Evolutionary conservation across 2,329 filamentous ascomycete genomes (phyloP).

Genomic region (Sclerotinia sclerotiorum): DNA sequence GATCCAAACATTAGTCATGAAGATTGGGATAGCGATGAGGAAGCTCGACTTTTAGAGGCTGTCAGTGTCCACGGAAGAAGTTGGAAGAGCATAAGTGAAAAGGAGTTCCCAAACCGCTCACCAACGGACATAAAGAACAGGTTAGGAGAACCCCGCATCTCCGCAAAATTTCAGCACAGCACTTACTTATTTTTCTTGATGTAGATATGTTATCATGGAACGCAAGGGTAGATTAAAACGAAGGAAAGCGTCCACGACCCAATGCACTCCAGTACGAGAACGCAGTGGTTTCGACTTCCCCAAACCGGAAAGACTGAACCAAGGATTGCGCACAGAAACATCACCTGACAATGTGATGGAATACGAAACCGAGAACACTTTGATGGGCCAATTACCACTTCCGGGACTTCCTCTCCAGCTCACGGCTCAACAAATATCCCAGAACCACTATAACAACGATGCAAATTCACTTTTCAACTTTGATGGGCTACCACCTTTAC

Average conservation of each 20-base stretch:
- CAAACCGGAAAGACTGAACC: constrained; percentile 11
- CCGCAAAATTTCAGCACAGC: neutral
- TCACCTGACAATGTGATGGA: constrained; percentile 15
- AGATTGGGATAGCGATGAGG: constrained; percentile 14
- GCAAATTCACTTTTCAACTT: constrained; percentile 12
- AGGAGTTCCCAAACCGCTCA: constrained; percentile 17
- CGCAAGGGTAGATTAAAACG: constrained; percentile 16
- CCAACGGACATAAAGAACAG: constrained; percentile 20
- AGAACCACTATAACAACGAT: constrained; percentile 8
- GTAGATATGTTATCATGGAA: constrained; percentile 20
- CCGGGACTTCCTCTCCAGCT: constrained; percentile 7
- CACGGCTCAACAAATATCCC: constrained; percentile 3
- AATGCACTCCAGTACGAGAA: constrained; percentile 12
- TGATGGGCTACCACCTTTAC: constrained; percentile 13
- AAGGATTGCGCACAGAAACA: constrained; percentile 4
- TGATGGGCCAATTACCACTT: constrained; percentile 12
- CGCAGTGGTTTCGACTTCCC: neutral
- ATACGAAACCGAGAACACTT: constrained; percentile 14
- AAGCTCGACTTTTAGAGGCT: constrained; percentile 19
- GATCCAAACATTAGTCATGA: constrained; percentile 19
- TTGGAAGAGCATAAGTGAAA: constrained; percentile 21
- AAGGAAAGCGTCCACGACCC: constrained; percentile 5
- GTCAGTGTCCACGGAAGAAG: constrained; percentile 17
- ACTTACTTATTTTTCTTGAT: constrained; percentile 9
- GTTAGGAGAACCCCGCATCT: neutral